Conservation (phyloP, 768 basidiomycete species). For the Rickenella mellea region DNA sequence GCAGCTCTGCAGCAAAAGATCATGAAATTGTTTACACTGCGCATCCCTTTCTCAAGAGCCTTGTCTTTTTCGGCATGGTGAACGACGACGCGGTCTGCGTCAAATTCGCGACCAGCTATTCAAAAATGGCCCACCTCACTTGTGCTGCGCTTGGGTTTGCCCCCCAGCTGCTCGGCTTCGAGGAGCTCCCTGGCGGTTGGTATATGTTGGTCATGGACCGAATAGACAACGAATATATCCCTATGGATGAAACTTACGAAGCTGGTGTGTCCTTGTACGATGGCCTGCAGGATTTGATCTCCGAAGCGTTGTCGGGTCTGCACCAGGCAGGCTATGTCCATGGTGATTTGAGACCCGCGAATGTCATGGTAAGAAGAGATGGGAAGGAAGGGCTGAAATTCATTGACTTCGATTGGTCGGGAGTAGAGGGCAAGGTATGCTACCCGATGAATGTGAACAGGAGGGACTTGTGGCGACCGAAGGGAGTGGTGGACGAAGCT, state of each 20-base stretch:
- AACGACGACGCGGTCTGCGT: constrained; percentile 4
- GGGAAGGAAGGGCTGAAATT: constrained; percentile 8
- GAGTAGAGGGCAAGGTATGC: constrained; percentile 10
- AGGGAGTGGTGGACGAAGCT: constrained; percentile 11
- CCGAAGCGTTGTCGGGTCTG: neutral
- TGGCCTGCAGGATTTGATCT: no score
- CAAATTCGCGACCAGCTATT: constrained; percentile 17
- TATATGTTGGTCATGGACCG: constrained; percentile 17
- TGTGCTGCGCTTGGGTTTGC: constrained; percentile 16
- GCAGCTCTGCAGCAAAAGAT: no score
- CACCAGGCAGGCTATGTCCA: constrained; percentile 15
- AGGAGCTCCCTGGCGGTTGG: constrained; percentile 20
- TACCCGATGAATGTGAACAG: constrained; percentile 13
- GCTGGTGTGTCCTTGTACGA: no score
- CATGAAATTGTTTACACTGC: neutral
- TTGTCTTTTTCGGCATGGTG: constrained; percentile 5
- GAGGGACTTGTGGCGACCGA: constrained; percentile 12
- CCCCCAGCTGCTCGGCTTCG: constrained; percentile 15
- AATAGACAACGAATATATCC: constrained; percentile 4
- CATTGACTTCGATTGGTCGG: constrained; percentile 22
- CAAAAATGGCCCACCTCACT: constrained; percentile 12
- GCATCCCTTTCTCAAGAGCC: neutral
- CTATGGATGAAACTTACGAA: no score
- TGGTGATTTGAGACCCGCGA: constrained; percentile 20
- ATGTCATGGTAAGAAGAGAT: constrained; percentile 17